Evolutionary conservation across 495 filamentous ascomycete species (phyloP).

Genomic region (Aspergillus taichungensis): DNA sequence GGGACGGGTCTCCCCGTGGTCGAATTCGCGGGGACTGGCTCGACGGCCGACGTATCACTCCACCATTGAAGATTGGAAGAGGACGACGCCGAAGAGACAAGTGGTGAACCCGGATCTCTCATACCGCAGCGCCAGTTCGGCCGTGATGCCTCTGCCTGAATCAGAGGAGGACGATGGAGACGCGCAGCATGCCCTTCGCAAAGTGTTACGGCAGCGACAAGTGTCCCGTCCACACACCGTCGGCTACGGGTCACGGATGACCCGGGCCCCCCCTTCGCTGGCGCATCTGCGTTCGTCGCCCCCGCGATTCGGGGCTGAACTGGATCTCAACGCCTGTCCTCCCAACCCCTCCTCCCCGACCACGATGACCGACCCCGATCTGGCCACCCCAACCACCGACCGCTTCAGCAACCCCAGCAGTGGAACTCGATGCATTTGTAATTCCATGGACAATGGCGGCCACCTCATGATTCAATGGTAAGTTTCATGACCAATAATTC

Average conservation of each 20-base stretch:
- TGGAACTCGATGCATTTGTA: slow-evolving; percentile 68
- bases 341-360: slow-evolving; percentile 55
- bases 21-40: slow-evolving; percentile 19
- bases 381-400: slow-evolving; percentile 58
- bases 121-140: slow-evolving; percentile 28
- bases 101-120: slow-evolving; percentile 26
- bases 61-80: slow-evolving; percentile 26
- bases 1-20: slow-evolving; percentile 36
- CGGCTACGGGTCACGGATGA: slow-evolving; percentile 20
- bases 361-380: slow-evolving; percentile 50
- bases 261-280: slow-evolving; percentile 26
- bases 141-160: slow-evolving; percentile 48
- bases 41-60: slow-evolving; percentile 23
- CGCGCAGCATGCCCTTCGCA: slow-evolving; percentile 57
- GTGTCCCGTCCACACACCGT: slow-evolving; percentile 34
- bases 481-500: slow-evolving; percentile 9
- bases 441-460: slow-evolving; percentile 54
- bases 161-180: slow-evolving; percentile 44
- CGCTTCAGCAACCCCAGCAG: slow-evolving; percentile 44
- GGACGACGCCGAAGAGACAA: slow-evolving; percentile 29
- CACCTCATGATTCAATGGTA: slow-evolving; percentile 81
- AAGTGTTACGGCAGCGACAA: slow-evolving; percentile 59
- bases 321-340: slow-evolving; percentile 29
- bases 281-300: slow-evolving; percentile 37
- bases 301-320: slow-evolving; percentile 32